Conservation (phyloP, 2,329 filamentous ascomycete genomes). For the Epicoccum nigrum region DNA sequence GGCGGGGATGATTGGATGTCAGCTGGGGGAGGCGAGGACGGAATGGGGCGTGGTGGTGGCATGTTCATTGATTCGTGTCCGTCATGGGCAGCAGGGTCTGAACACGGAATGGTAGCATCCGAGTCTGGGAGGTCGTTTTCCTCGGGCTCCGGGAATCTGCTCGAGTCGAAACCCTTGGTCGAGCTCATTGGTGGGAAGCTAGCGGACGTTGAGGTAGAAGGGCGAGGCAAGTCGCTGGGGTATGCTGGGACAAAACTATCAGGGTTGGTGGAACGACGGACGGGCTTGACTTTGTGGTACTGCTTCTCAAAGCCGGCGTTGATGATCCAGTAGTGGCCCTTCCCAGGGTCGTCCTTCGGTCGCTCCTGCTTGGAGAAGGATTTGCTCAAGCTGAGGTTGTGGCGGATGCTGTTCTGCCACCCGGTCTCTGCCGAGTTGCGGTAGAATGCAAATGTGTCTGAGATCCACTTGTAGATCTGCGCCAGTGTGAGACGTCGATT, state of each 20-base stretch:
- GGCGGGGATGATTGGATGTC: slow-evolving; percentile 92
- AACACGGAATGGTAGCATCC: slow-evolving; percentile 59
- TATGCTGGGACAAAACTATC: slow-evolving; percentile 44
- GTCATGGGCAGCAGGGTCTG: slow-evolving; percentile 57
- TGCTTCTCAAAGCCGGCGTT: slow-evolving; percentile 85
- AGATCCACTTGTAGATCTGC: slow-evolving; percentile 99
- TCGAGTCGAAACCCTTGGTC: slow-evolving; percentile 55
- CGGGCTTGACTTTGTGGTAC: slow-evolving; percentile 86
- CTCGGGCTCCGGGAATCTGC: slow-evolving; percentile 56
- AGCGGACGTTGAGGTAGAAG: slow-evolving; percentile 48
- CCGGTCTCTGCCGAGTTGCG: slow-evolving; percentile 77
- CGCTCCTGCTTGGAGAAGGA: slow-evolving; percentile 94
- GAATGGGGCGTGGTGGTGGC: slow-evolving; percentile 56
- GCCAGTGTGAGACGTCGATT: slow-evolving; percentile 84
- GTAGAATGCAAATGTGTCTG: slow-evolving; percentile 91
- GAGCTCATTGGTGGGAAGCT: slow-evolving; percentile 46
- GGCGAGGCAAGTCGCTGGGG: slow-evolving; percentile 42
- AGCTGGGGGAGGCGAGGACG: slow-evolving; percentile 72
- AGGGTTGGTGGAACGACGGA: slow-evolving; percentile 59
- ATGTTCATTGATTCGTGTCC: slow-evolving; percentile 51
- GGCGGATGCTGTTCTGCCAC: slow-evolving; percentile 99
- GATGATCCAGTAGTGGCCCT: slow-evolving; percentile 97
- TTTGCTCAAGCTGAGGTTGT: slow-evolving; percentile 97
- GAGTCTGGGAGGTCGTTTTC: slow-evolving; percentile 57
- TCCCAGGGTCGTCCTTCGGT: slow-evolving; percentile 95